Base-by-base conservation (phyloP, 2,329 filamentous ascomycete genomes). In the Aspergillus quadricinctus region DNA sequence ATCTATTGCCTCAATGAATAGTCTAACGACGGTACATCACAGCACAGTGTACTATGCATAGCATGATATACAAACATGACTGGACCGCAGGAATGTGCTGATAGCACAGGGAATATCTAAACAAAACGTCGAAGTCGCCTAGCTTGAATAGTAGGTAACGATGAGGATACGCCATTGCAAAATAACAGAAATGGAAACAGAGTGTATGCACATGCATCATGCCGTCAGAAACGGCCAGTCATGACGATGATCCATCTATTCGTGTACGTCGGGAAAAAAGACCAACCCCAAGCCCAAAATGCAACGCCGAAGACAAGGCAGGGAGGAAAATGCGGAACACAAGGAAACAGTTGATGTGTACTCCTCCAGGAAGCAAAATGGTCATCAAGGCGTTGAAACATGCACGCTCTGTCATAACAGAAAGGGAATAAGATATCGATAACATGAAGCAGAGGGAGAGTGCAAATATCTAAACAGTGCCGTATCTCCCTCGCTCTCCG, bases 401-500 rank as follows among this genome's bases (percentile, higher is more conserved):
- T 23, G 21, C 43, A 46, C 23, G 43, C 43, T 23, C 21, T 46
- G 21, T 46, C n/a, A 31, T 14, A 37, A 27, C 28, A 19, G 27
- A 49, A 23, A 43, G 23, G 19, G 3, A 52, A 17, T 27, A 27
- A 21, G 43, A 52, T n/a, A 46, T 23, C 10, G 23, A 21, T 14
- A 27, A 27, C 31, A 37, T 17, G 14, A 43, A 23, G 43, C 21
- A 46, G 23, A 23, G 10, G 49, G 14, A 29, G 40, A 17, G n/a
- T n/a, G 31, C 31, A 37, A 37, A 19, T 7, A 43, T 54, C 68
- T 52, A 75, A 56, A 74, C 67, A 53, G 69, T 64, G 17, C 72
- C 72, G 53, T 75, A 75, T 60, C 64, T 65, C 46, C 64, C 65
- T 2, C 61, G 59, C 10, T 66, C 69, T 4, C 62, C 56, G 19